These are phyloP conservation scores for Tilletia caries DNA, from an alignment of 1,284 basidiomycete species.

Conservation along the genomic window DNA sequence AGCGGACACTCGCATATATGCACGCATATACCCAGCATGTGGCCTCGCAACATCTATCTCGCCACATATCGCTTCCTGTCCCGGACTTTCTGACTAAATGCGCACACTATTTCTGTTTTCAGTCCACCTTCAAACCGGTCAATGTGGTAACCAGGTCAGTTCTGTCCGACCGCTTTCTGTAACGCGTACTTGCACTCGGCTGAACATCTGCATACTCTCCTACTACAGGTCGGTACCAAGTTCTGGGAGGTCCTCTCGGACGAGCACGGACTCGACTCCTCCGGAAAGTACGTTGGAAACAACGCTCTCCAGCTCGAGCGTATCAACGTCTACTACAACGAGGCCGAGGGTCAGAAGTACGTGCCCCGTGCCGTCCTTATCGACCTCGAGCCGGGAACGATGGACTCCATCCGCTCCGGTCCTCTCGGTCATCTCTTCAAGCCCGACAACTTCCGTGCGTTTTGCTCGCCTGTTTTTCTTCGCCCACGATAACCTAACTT, in stretches of 20 bases:
- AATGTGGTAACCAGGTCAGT: constrained; percentile 55
- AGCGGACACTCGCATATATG: too few relatives aligned
- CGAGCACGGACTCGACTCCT: constrained; percentile 90
- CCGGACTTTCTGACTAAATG: not conserved
- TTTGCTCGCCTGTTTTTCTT: constrained; percentile 5
- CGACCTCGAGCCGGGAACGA: constrained; percentile 86
- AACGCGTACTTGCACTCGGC: constrained; percentile 26
- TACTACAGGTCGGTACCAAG: constrained; percentile 71
- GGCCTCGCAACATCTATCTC: not conserved
- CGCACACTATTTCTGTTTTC: not conserved
- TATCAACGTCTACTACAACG: constrained; percentile 61
- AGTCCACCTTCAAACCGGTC: constrained; percentile 54
- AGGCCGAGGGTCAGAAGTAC: constrained; percentile 64
- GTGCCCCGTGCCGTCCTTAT: constrained; percentile 91
- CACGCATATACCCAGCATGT: too few relatives aligned
- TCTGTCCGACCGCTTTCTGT: constrained; percentile 11
- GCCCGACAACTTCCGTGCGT: constrained; percentile 69
- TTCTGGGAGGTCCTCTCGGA: constrained; percentile 97
- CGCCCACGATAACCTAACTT: not conserved
- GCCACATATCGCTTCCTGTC: not conserved
- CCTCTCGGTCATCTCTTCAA: constrained; percentile 72
- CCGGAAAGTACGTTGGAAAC: constrained; percentile 84
- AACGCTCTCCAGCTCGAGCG: constrained; percentile 95
- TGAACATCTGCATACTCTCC: not conserved
- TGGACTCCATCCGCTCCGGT: constrained; percentile 67